Percentiles rank a stretch among this genome's conserved stretches.
Conservation (phyloP, 2,329 filamentous ascomycete genomes). For the Sporothrix brunneoviolacea region DNA sequence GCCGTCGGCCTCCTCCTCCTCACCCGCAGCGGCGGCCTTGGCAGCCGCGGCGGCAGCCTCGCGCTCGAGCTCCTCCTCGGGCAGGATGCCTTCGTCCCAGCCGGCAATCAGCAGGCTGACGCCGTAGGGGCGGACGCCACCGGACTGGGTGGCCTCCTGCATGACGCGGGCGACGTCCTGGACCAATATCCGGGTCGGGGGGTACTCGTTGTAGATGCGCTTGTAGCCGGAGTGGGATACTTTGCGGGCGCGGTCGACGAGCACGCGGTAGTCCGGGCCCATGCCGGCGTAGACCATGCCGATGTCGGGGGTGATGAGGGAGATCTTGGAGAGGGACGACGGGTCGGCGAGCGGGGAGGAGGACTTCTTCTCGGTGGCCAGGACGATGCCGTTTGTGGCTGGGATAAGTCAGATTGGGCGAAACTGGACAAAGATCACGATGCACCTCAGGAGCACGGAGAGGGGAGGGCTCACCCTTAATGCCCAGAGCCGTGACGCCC, state of each 20-base stretch:
- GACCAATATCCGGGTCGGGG: slow-evolving; percentile 97
- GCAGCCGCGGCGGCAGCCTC: slow-evolving; percentile 38
- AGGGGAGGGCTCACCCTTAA: slow-evolving; percentile 67
- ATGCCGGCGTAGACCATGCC: slow-evolving; percentile 99
- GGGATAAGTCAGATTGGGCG: neutral
- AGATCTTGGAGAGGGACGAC: slow-evolving; percentile 92
- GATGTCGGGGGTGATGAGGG: slow-evolving; percentile 96
- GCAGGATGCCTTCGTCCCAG: slow-evolving; percentile 95
- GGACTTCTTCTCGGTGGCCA: slow-evolving; percentile 99
- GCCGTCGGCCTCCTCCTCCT: slow-evolving; percentile 29
- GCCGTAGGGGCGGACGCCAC: slow-evolving; percentile 93
- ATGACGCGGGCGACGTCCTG: slow-evolving; percentile 97
- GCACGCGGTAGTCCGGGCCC: slow-evolving; percentile 95
- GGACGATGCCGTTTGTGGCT: slow-evolving; percentile 98
- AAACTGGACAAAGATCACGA: neutral
- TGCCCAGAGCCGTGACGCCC: slow-evolving; percentile 94
- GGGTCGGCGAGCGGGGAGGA: slow-evolving; percentile 95
- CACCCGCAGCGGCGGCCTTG: slow-evolving; percentile 32
- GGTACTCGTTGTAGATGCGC: slow-evolving; percentile 99
- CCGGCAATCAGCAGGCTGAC: slow-evolving; percentile 93
- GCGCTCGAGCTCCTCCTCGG: slow-evolving; percentile 63
- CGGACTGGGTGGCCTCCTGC: slow-evolving; percentile 97
- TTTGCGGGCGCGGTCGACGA: slow-evolving; percentile 96
- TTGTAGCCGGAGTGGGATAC: slow-evolving; percentile 98
- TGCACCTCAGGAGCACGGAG: no score